phyloP scores from a whole-genome alignment of 106 monocot genomes.

The Xerophyta viscosa region DNA sequence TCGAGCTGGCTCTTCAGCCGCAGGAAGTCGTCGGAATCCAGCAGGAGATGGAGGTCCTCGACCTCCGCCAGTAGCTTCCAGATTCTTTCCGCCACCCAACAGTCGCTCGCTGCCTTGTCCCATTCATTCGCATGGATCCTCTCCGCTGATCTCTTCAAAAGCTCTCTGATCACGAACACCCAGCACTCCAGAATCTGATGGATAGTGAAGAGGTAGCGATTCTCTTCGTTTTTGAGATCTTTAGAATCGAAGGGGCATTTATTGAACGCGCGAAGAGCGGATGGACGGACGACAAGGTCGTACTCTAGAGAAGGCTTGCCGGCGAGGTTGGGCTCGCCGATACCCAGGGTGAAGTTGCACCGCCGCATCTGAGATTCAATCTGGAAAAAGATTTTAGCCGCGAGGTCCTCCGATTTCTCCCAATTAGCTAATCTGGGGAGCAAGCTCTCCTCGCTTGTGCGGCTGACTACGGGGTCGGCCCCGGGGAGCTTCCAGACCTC shows the following conservation, averaged over 20 bases:
- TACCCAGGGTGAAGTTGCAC: conserved; percentile 23
- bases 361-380: conserved; percentile 35
- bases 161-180: conserved; percentile 33
- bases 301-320: conserved; percentile 37
- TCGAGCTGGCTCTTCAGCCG: conserved; percentile 58
- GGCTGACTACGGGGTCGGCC: conserved; percentile 32
- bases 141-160: conserved; percentile 21
- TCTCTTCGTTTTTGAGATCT: conserved; percentile 39
- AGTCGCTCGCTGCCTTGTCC: conserved; percentile 48
- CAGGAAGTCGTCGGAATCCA: conserved; percentile 83
- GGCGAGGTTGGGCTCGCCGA: conserved; percentile 34
- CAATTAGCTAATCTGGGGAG: conserved; percentile 68
- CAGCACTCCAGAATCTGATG: conserved; percentile 80
- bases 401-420: conserved; percentile 54
- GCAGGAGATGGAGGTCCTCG: conserved; percentile 62
- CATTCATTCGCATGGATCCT: conserved; percentile 30
- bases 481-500: conserved; percentile 65
- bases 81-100: conserved; percentile 59
- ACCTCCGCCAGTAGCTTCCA: conserved; percentile 66
- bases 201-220: conserved; percentile 33
- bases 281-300: conserved; percentile 22
- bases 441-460: conserved; percentile 70
- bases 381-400: conserved; percentile 42
- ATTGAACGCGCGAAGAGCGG: conserved; percentile 29
- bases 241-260: conserved; percentile 17